These are phyloP conservation scores for Zarea fungicola DNA, from an alignment of 2,329 filamentous ascomycete species.

Conservation along the genomic window DNA sequence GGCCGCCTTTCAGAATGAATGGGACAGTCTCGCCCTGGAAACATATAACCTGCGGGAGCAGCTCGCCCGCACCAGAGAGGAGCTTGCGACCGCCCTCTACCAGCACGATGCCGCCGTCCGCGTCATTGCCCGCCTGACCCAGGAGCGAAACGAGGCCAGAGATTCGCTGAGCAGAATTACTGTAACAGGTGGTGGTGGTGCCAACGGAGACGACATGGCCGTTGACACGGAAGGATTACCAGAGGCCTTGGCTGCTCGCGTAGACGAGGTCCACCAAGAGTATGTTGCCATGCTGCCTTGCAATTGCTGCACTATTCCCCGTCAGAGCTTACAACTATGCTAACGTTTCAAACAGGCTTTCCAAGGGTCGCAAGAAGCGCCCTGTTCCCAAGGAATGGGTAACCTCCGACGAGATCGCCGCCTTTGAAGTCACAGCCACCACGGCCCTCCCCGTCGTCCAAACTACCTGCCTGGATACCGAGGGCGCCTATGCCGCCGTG, in stretches of 20 bases:
- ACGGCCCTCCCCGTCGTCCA: slow-evolving; percentile 43
- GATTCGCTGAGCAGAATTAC: slow-evolving; percentile 83
- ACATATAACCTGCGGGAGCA: slow-evolving; percentile 88
- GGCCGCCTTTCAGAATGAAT: slow-evolving; percentile 95
- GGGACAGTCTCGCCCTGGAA: slow-evolving; percentile 90
- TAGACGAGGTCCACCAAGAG: slow-evolving; percentile 77
- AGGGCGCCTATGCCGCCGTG: slow-evolving; percentile 63
- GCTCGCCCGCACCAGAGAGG: slow-evolving; percentile 82
- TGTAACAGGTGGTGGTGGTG: slow-evolving; percentile 50
- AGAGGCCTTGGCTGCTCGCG: slow-evolving; percentile 62
- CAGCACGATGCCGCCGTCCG: slow-evolving; percentile 96
- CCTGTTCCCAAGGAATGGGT: slow-evolving; percentile 81
- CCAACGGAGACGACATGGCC: slow-evolving; percentile 81
- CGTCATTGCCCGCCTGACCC: slow-evolving; percentile 86
- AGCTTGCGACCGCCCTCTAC: slow-evolving; percentile 89
- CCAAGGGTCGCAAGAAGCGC: slow-evolving; percentile 84
- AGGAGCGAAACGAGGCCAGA: slow-evolving; percentile 86
- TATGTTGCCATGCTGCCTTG: slow-evolving; percentile 41
- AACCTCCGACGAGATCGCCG: slow-evolving; percentile 62
- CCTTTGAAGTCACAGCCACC: slow-evolving; percentile 40
- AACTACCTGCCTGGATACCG: slow-evolving; percentile 44
- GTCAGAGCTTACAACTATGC: slow-evolving; percentile 10
- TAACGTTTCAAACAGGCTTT: slow-evolving; percentile 55
- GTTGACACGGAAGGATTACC: slow-evolving; percentile 77
- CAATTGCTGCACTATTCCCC: background rate